Evolutionary conservation across 2,329 filamentous ascomycete species (phyloP).

Genomic region (Claviceps digitariae): DNA sequence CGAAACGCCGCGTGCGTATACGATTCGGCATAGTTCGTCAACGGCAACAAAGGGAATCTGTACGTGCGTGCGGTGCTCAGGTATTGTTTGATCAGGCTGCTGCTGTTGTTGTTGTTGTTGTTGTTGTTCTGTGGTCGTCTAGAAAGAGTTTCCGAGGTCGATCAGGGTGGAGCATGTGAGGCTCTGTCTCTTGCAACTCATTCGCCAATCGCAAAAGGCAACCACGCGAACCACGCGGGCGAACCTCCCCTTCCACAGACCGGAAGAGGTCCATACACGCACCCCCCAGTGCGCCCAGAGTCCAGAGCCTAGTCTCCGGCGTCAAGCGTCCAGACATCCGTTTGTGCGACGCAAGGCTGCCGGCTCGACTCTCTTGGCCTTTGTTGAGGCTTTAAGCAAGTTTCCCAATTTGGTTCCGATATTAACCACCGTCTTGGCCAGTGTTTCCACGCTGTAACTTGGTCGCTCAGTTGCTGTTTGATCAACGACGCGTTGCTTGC

Average conservation of each 20-base stretch:
- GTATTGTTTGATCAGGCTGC: not conserved
- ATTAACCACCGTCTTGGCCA: not conserved
- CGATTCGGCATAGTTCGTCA: not conserved
- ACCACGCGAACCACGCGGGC: conserved; percentile 1
- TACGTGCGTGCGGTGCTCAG: too few species aligned
- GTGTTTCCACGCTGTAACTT: not conserved
- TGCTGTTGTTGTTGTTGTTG: too few species aligned
- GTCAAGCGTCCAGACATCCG: not conserved
- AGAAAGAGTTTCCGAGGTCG: not conserved
- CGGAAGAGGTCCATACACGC: not conserved
- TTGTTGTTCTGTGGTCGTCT: not conserved
- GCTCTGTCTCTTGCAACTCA: not conserved
- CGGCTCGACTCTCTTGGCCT: not conserved
- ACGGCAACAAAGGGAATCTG: not conserved
- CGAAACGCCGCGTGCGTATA: not conserved
- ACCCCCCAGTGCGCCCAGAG: not conserved
- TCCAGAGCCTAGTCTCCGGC: too few species aligned
- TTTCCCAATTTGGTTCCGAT: not conserved
- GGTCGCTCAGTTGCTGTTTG: not conserved
- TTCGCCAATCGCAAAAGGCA: not conserved
- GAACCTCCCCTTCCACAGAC: not conserved
- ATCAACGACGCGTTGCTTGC: not conserved
- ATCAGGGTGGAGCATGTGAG: not conserved
- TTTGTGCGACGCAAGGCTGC: not conserved
- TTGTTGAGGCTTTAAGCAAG: not conserved